Percentiles rank a stretch among this genome's conserved stretches.
Conservation (phyloP, 1,139 yeast species). For the Candida sanyaensis region DNA sequence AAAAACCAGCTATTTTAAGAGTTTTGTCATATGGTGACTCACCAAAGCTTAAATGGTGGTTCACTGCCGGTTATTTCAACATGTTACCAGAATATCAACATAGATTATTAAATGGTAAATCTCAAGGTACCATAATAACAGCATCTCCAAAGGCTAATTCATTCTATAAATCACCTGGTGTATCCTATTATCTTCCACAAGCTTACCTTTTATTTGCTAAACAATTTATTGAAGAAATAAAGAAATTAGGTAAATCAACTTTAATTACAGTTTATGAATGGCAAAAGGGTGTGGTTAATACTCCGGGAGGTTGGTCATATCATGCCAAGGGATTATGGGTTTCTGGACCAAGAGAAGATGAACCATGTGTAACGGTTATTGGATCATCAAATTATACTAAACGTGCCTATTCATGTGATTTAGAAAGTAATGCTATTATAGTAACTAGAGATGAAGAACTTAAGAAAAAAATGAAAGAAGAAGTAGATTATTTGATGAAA, state of each 20-base stretch:
- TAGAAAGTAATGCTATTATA: slow-evolving; percentile 83
- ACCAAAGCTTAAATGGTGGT: slow-evolving; percentile 69
- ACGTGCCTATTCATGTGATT: slow-evolving; percentile 83
- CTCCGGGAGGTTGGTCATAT: slow-evolving; percentile 90
- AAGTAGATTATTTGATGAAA: slow-evolving; percentile 60
- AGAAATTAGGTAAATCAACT: slow-evolving; percentile 42
- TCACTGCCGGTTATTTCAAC: slow-evolving; percentile 97
- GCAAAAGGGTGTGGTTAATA: slow-evolving; percentile 82
- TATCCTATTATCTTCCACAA: slow-evolving; percentile 80
- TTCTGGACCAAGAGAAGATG: slow-evolving; percentile 54
- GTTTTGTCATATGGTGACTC: slow-evolving; percentile 60
- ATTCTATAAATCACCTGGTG: slow-evolving; percentile 81
- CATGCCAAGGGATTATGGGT: slow-evolving; percentile 99
- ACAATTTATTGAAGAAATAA: slow-evolving; percentile 61
- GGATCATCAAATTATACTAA: slow-evolving; percentile 95
- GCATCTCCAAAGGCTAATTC: slow-evolving; percentile 95
- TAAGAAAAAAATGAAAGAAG: slow-evolving; percentile 58
- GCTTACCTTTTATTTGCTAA: slow-evolving; percentile 83
- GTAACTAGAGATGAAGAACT: slow-evolving; percentile 68
- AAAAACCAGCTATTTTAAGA: slow-evolving; percentile 67
- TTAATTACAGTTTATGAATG: slow-evolving; percentile 72
- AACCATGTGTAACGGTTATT: slow-evolving; percentile 75
- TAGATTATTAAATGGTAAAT: slow-evolving; percentile 59
- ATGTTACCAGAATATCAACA: slow-evolving; percentile 75
- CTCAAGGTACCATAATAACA: slow-evolving; percentile 74